These are phyloP conservation scores for Scheffersomyces illinoinensis DNA, from an alignment of 1,139 yeast species.

Conservation along the genomic window DNA sequence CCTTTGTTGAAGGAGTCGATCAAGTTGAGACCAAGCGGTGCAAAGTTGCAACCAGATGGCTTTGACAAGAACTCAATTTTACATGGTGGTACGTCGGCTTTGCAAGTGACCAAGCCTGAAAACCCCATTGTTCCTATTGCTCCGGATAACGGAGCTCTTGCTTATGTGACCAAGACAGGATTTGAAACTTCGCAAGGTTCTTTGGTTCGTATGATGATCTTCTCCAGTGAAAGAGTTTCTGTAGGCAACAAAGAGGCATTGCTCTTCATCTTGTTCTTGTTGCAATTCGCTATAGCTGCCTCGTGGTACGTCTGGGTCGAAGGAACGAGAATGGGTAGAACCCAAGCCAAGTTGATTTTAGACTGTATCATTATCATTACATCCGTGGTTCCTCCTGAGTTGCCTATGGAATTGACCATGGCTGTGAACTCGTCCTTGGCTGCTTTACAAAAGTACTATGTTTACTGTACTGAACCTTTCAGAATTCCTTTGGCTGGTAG, in stretches of 20 bases:
- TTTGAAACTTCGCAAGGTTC: constrained; percentile 98
- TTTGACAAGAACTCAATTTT: constrained; percentile 85
- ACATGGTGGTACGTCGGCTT: constrained; percentile 96
- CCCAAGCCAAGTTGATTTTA: constrained; percentile 86
- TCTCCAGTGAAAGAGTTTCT: constrained; percentile 93
- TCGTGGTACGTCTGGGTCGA: constrained; percentile 99
- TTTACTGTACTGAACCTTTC: constrained; percentile 98
- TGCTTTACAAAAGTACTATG: constrained; percentile 81
- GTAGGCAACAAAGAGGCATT: constrained; percentile 96
- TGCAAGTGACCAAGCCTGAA: constrained; percentile 81
- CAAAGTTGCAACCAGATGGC: constrained; percentile 70
- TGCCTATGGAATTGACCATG: constrained; percentile 98
- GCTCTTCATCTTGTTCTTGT: constrained; percentile 84
- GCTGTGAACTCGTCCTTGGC: constrained; percentile 93
- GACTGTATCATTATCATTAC: constrained; percentile 96
- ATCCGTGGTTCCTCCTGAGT: constrained; percentile 98
- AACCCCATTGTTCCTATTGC: constrained; percentile 52
- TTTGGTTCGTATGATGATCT: constrained; percentile 95
- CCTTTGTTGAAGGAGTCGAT: constrained; percentile 93
- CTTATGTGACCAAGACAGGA: constrained; percentile 89
- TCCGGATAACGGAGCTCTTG: constrained; percentile 93
- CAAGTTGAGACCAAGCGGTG: constrained; percentile 75
- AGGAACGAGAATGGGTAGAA: constrained; percentile 94
- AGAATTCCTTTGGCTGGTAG: constrained; percentile 98
- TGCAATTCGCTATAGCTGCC: constrained; percentile 91